A percentile compares a stretch with the other conserved stretches of the same genome.
These are phyloP conservation scores for Mycena floridula DNA, from an alignment of 768 basidiomycete species.

Conservation along the genomic window DNA sequence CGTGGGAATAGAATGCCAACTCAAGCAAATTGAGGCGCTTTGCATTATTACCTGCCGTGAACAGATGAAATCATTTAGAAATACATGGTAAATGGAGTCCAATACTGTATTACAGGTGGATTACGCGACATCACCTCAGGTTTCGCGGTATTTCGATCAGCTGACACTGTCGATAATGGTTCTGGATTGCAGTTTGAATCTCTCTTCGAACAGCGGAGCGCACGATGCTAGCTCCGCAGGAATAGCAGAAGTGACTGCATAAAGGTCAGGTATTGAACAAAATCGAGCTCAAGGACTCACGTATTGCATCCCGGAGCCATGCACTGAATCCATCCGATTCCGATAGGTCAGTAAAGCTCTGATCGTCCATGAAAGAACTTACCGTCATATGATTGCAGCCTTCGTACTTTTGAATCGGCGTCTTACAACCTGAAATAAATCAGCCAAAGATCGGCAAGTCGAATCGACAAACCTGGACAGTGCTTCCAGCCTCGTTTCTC, in stretches of 20 bases:
- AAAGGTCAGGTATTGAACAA: background rate
- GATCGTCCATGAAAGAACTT: conserved; percentile 2
- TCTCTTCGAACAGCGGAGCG: conserved; percentile 15
- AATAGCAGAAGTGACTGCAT: conserved; percentile 29
- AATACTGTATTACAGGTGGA: no score
- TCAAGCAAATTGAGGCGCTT: no score
- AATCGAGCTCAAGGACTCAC: conserved; percentile 15
- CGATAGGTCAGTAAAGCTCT: background rate
- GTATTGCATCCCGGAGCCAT: conserved; percentile 24
- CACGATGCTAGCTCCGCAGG: conserved; percentile 23
- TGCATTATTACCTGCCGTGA: no score
- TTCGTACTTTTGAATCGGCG: conserved; percentile 22
- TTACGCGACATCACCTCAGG: no score
- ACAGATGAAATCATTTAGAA: no score
- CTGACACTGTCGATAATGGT: conserved; percentile 20
- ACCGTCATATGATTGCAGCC: conserved; percentile 33
- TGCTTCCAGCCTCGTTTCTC: conserved; percentile 52
- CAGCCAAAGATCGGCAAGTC: background rate
- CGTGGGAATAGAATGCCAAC: no score
- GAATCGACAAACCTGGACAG: conserved; percentile 42
- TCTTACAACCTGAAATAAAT: conserved; percentile 28
- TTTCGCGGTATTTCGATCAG: conserved; percentile 16
- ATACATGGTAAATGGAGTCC: no score
- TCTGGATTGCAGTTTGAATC: conserved; percentile 13
- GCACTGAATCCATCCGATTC: no score